These are phyloP conservation scores for Emericellopsis terricola DNA, from an alignment of 495 filamentous ascomycete genomes.

Conservation along the genomic window DNA sequence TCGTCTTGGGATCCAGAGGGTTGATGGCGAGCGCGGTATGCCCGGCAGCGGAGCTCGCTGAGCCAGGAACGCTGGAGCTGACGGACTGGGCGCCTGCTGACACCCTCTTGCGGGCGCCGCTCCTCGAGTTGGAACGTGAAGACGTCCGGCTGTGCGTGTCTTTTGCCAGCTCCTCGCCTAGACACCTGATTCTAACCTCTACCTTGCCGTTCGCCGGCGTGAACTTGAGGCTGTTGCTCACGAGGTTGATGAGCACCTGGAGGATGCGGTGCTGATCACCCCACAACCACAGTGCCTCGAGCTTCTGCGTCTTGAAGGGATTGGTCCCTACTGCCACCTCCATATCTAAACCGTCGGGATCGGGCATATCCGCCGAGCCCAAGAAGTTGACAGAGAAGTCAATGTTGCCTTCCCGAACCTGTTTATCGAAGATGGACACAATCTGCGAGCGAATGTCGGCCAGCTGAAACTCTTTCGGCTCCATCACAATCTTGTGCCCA, in stretches of 20 bases:
- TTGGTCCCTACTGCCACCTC: background rate
- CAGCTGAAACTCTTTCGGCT: slow-evolving; percentile 72
- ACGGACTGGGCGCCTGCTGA: slow-evolving; percentile 29
- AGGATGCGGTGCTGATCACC: slow-evolving; percentile 82
- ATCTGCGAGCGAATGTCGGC: slow-evolving; percentile 66
- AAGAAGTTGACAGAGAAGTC: slow-evolving; percentile 52
- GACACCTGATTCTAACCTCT: slow-evolving; percentile 52
- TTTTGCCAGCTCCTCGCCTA: slow-evolving; percentile 29
- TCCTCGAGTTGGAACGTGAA: slow-evolving; percentile 20
- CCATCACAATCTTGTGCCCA: slow-evolving; percentile 54
- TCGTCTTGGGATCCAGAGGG: slow-evolving; percentile 32
- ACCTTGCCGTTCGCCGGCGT: slow-evolving; percentile 64
- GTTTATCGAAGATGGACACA: slow-evolving; percentile 71
- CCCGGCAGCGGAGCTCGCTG: slow-evolving; percentile 8
- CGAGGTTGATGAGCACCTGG: slow-evolving; percentile 82
- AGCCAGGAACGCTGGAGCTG: slow-evolving; percentile 26
- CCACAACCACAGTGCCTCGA: slow-evolving; percentile 63
- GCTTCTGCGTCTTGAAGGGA: slow-evolving; percentile 24
- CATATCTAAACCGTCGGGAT: slow-evolving; percentile 23
- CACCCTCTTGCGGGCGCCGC: slow-evolving; percentile 20
- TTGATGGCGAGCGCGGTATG: slow-evolving; percentile 39
- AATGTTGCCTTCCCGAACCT: slow-evolving; percentile 62
- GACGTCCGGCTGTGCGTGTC: slow-evolving; percentile 27
- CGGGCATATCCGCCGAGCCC: slow-evolving; percentile 25
- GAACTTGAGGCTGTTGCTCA: slow-evolving; percentile 86